Evolutionary conservation across 176 grass and related monocot species (phyloP).

Genomic region (Musa acuminata): DNA sequence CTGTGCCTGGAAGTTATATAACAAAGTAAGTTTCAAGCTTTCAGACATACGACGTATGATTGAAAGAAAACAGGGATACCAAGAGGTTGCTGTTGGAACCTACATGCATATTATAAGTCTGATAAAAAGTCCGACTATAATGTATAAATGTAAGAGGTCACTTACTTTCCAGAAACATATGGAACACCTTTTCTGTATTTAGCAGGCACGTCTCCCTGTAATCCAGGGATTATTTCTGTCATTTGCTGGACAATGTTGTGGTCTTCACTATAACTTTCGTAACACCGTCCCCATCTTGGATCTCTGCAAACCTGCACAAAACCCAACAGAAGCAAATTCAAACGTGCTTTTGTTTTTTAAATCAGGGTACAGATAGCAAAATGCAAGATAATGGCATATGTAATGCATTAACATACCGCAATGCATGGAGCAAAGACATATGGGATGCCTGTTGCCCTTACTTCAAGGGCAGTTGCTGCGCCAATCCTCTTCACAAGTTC

Average conservation of each 20-base stretch:
- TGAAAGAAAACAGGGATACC: not conserved
- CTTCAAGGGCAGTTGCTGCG: slow-evolving; percentile 88
- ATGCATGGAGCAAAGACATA: slow-evolving; percentile 88
- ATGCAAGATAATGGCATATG: slow-evolving; percentile 6
- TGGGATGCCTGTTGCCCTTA: slow-evolving; percentile 74
- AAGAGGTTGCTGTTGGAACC: not conserved
- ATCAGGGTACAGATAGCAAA: not conserved
- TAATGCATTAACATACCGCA: slow-evolving; percentile 52
- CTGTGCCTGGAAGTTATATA: not conserved
- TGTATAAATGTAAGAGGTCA: not conserved
- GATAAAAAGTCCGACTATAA: not conserved
- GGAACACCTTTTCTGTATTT: slow-evolving; percentile 76
- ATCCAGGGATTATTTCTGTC: slow-evolving; percentile 83
- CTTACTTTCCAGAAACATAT: slow-evolving; percentile 95
- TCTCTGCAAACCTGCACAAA: slow-evolving; percentile 81
- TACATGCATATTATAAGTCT: not conserved
- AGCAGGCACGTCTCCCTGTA: slow-evolving; percentile 74
- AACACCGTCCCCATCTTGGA: slow-evolving; percentile 90
- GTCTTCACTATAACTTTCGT: slow-evolving; percentile 91
- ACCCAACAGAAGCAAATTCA: slow-evolving; percentile 15
- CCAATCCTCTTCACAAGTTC: slow-evolving; percentile 69
- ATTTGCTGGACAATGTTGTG: slow-evolving; percentile 75
- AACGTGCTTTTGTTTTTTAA: not conserved
- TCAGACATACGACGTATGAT: not conserved
- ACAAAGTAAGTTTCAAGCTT: not conserved